Evolutionary conservation across 2,329 filamentous ascomycete genomes (phyloP).

Genomic region (Elsinoe australis): DNA sequence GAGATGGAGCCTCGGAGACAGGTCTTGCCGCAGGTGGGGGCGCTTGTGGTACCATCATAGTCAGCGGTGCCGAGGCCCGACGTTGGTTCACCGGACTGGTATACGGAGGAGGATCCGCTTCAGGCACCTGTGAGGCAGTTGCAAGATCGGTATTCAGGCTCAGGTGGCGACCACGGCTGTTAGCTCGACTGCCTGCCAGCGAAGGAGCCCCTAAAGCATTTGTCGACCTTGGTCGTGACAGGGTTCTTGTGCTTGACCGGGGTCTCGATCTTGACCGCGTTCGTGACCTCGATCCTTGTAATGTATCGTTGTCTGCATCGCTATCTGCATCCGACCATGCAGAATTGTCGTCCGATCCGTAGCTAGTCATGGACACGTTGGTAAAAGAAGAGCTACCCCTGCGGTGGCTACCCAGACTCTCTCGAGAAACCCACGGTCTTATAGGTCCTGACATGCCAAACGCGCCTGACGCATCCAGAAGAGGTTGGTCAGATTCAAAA

Average conservation of each 20-base stretch:
- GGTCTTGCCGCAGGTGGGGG: conserved; percentile 18
- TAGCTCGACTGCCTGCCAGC: conserved; percentile 26
- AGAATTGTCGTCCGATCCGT: conserved; percentile 32
- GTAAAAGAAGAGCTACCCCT: conserved; percentile 39
- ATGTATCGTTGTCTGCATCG: conserved; percentile 31
- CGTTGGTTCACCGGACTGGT: conserved; percentile 13
- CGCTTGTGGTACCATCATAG: conserved; percentile 1
- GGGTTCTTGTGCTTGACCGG: conserved; percentile 22
- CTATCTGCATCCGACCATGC: conserved; percentile 27
- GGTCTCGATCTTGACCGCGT: conserved; percentile 21
- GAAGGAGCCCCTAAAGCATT: conserved; percentile 19
- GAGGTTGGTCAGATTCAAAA: conserved; percentile 62
- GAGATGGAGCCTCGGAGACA: conserved; percentile 24
- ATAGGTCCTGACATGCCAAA: conserved; percentile 38
- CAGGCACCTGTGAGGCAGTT: conserved; percentile 25
- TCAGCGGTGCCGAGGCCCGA: conserved; percentile 15
- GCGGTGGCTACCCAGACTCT: conserved; percentile 31
- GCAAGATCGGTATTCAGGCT: conserved; percentile 30
- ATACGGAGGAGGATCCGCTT: conserved; percentile 31
- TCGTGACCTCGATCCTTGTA: conserved; percentile 33
- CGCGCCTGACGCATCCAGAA: conserved; percentile 64
- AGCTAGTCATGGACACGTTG: conserved; percentile 32
- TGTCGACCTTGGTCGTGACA: conserved; percentile 10
- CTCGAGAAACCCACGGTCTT: conserved; percentile 26
- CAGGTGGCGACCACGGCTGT: conserved; percentile 21